Evolutionary conservation across 176 grass and related monocot species (phyloP).

Genomic region (Elaeis guineensis): DNA sequence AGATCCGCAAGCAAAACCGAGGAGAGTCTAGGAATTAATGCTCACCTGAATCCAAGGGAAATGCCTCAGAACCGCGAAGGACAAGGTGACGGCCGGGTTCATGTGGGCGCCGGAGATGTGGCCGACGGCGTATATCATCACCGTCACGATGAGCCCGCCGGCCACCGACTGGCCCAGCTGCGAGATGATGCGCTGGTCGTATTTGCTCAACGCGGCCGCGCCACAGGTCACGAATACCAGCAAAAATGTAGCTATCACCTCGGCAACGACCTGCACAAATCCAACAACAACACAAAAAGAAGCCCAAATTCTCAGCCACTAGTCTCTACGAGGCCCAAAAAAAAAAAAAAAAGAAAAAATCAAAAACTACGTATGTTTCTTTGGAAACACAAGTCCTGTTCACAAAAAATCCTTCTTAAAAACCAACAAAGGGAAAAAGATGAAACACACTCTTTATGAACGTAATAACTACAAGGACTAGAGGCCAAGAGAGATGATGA

Average conservation of each 20-base stretch:
- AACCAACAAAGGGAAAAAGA: background rate
- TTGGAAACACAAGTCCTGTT: too few species aligned
- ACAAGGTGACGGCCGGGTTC: constrained; percentile 92
- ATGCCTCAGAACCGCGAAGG: constrained; percentile 77
- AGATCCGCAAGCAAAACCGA: background rate
- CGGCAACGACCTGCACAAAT: constrained; percentile 56
- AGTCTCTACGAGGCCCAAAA: too few species aligned
- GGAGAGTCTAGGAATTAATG: background rate
- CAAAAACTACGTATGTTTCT: too few species aligned
- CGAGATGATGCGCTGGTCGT: constrained; percentile 36
- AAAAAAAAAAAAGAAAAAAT: too few species aligned
- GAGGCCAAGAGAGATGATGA: background rate
- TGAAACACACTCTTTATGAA: too few species aligned
- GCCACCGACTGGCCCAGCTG: constrained; percentile 88
- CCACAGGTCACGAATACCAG: constrained; percentile 90
- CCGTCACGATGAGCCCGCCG: constrained; percentile 85
- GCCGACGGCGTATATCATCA: constrained; percentile 94
- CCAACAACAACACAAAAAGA: background rate
- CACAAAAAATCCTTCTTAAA: too few species aligned
- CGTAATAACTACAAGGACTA: background rate
- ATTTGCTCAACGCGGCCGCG: constrained; percentile 42
- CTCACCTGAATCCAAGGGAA: constrained; percentile 90
- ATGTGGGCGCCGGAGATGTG: constrained; percentile 99
- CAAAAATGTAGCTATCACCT: constrained; percentile 77
- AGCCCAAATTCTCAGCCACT: too few species aligned